Conservation (phyloP, 2,329 filamentous ascomycete species). For the Phaeoacremonium minimum region DNA sequence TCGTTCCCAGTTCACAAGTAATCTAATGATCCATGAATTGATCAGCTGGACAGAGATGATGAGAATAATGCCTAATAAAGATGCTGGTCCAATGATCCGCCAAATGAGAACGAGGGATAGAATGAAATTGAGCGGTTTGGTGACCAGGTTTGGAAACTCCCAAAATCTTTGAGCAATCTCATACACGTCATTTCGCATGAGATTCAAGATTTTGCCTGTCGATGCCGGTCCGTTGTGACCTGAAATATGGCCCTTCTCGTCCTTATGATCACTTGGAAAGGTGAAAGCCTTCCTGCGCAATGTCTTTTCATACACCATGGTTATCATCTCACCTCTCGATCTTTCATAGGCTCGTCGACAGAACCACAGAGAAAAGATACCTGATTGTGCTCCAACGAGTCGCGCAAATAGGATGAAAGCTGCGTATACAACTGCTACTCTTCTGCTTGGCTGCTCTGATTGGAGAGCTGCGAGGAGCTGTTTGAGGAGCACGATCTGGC, state of each 20-base stretch:
- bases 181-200: constrained; percentile 79
- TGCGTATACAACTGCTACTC: constrained; percentile 62
- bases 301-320: constrained; percentile 78
- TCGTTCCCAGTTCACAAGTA: constrained; percentile 65
- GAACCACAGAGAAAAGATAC: constrained; percentile 74
- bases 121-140: constrained; percentile 71
- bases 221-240: constrained; percentile 53
- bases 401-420: constrained; percentile 56
- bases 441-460: constrained; percentile 39
- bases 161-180: constrained; percentile 81
- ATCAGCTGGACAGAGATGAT: constrained; percentile 64
- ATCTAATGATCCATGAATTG: constrained; percentile 64
- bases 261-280: constrained; percentile 24
- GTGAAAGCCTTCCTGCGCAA: constrained; percentile 57
- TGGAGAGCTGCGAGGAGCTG: constrained; percentile 65
- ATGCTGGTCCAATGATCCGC: constrained; percentile 75
- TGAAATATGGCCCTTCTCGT: constrained; percentile 11
- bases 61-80: constrained; percentile 67
- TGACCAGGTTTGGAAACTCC: constrained; percentile 75
- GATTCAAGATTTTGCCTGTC: constrained; percentile 85
- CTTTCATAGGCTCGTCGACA: constrained; percentile 80
- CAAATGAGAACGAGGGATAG: constrained; percentile 72
- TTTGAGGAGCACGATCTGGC: constrained; percentile 67
- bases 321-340: constrained; percentile 80
- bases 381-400: constrained; percentile 58